phyloP scores from a whole-genome alignment of 495 filamentous ascomycete species.

The Xylaria intraflava region DNA sequence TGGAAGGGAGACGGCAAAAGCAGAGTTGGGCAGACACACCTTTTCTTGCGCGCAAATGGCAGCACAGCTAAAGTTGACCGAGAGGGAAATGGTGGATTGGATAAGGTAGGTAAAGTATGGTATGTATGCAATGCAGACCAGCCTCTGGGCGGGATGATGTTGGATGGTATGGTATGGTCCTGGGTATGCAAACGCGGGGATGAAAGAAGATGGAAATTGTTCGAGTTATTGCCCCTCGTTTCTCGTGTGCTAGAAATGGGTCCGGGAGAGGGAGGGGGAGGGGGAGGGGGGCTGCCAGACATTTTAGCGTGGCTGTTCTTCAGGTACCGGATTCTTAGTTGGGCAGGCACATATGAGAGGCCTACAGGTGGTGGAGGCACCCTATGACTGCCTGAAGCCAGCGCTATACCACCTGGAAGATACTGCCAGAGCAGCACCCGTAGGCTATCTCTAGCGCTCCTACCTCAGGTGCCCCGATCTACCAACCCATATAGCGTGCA shows the following conservation, averaged over 20 bases:
- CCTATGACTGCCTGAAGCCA: too few species aligned
- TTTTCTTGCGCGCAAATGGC: neutral
- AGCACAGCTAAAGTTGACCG: neutral
- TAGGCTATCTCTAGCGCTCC: too few species aligned
- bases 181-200: slow-evolving; percentile 12
- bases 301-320: neutral
- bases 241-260: neutral
- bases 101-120: neutral
- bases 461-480: too few species aligned
- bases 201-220: slow-evolving; percentile 5
- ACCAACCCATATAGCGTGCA: too few species aligned
- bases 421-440: too few species aligned
- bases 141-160: neutral
- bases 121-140: slow-evolving; percentile 6
- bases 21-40: slow-evolving; percentile 11
- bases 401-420: too few species aligned
- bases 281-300: neutral
- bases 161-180: neutral
- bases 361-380: too few species aligned
- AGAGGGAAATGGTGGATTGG: neutral
- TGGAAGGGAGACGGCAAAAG: neutral
- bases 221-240: slow-evolving; percentile 9
- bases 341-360: neutral
- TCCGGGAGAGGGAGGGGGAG: neutral
- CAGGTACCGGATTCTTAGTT: neutral